Evolutionary conservation across 2,329 filamentous ascomycete species (phyloP).

Genomic region (Coniosporium tulheliwenetii): DNA sequence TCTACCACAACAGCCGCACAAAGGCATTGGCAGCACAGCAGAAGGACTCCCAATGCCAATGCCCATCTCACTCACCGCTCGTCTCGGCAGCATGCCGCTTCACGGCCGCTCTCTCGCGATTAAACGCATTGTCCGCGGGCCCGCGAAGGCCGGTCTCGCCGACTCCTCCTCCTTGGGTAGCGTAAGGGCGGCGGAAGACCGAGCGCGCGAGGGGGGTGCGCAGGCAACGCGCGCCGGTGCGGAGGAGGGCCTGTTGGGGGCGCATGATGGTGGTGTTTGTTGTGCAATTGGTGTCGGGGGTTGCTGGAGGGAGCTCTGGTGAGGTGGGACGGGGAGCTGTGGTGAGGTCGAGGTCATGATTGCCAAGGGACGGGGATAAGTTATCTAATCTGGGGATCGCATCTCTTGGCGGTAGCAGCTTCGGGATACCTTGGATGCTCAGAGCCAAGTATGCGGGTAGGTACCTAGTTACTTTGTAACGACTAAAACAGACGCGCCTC

Average conservation of each 20-base stretch:
- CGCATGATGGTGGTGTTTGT: constrained; percentile 6
- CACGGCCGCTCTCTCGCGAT: constrained; percentile 78
- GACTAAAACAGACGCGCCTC: too few relatives aligned
- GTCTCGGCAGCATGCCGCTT: constrained; percentile 79
- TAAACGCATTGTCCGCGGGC: constrained; percentile 73
- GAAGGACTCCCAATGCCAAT: too few relatives aligned
- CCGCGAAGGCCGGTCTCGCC: constrained; percentile 37
- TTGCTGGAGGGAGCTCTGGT: too few relatives aligned
- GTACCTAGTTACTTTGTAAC: too few relatives aligned
- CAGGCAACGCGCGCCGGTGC: constrained; percentile 20
- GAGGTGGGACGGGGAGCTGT: too few relatives aligned
- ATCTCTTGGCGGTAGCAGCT: background rate
- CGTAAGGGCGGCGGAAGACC: constrained; percentile 53
- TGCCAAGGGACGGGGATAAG: too few relatives aligned
- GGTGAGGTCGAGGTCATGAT: too few relatives aligned
- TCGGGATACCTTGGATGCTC: too few relatives aligned
- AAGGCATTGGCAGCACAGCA: background rate
- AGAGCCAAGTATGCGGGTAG: constrained; percentile 6
- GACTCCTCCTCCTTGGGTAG: constrained; percentile 35
- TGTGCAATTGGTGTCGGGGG: background rate
- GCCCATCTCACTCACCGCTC: constrained; percentile 47
- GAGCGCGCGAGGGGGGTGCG: constrained; percentile 39
- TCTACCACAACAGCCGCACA: background rate
- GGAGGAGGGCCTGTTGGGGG: constrained; percentile 46
- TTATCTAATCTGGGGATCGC: too few relatives aligned